Percentiles rank a stretch among this genome's conserved stretches.
phyloP scores from a whole-genome alignment of 371 early-diverging fungal species.

The Syncephalis fuscata region DNA sequence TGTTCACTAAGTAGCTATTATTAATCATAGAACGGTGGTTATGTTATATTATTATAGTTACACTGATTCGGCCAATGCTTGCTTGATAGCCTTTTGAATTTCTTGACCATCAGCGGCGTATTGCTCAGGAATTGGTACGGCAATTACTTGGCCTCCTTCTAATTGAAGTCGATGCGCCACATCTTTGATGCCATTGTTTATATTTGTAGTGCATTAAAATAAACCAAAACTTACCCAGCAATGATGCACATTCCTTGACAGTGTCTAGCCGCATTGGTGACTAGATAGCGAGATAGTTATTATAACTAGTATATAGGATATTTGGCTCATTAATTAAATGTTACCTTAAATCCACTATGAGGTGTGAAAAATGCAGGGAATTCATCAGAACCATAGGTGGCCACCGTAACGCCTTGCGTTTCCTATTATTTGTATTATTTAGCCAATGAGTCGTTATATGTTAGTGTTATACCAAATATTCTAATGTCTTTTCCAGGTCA shows the following conservation, averaged over 20 bases:
- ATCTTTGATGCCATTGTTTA: background rate
- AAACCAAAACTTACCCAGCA: conserved; percentile 35
- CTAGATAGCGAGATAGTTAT: background rate
- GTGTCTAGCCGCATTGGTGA: conserved; percentile 10
- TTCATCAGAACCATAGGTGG: conserved; percentile 41
- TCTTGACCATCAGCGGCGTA: conserved; percentile 30
- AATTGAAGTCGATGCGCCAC: conserved; percentile 20
- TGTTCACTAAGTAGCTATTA: conserved; percentile 11
- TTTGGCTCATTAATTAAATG: conserved; percentile 24
- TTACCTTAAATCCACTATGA: conserved; percentile 21
- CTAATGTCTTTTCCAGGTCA: conserved; percentile 78
- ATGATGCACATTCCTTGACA: conserved; percentile 30
- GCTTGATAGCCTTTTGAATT: conserved; percentile 50
- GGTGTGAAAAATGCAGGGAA: conserved; percentile 89
- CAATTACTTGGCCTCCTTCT: conserved; percentile 68
- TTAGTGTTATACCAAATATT: conserved; percentile 29
- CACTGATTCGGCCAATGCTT: conserved; percentile 41
- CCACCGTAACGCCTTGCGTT: conserved; percentile 86
- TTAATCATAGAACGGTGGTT: background rate
- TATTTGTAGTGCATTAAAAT: background rate
- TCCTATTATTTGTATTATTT: conserved; percentile 24
- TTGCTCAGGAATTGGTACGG: conserved; percentile 71
- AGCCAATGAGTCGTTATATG: background rate
- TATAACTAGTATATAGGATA: too few species aligned
- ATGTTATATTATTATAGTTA: too few species aligned